Base-by-base conservation (phyloP, 805 yeast species). In the Kodamaea restingae region DNA sequence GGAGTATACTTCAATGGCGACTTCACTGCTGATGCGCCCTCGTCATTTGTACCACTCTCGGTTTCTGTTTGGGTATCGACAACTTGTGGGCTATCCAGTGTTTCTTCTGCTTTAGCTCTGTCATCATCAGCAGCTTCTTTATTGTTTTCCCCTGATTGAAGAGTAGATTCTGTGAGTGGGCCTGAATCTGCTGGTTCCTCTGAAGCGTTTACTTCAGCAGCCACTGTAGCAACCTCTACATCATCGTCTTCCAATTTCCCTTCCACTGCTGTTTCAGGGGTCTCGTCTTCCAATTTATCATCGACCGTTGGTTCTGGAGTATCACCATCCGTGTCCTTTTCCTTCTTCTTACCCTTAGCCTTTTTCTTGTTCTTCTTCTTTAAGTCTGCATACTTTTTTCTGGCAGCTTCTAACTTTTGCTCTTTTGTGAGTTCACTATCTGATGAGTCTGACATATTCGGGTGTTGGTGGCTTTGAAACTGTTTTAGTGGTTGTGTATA, bases 381-480 rank as follows among this genome's bases (percentile, higher is more conserved):
- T 67, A 84, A 62, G 51, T 81, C 86, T 43, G 83, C 88, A 48
- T 70, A 77, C 70, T 80, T 75, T 63, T 80, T 82, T 51, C 84
- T 74, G 4, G 91, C 93, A 2, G 82, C 83, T 47, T 81, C 88
- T 36, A 85, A 66, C 56, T 80, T 76, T 53, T 79, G 84, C 35
- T 75, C 78, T 45, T 79, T 73, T 35, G 60, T 60, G 30, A 65
- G 64, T 38, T 54, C 61, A 15, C 40, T 48, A 18, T 43, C 50
- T 11, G 50, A 36, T 10, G 42, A 15, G 21, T 39, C 42, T 18
- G 42, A 39, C 42, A 39, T 20, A 20, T 38, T 17, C 32, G 18
- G 12, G 11, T 30, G 34, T 8, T 22, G 35, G 21, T 15, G 12
- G 36, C 22, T 22, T 12, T 8, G 14, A n/a, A n/a, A n/a, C n/a